phyloP scores from a whole-genome alignment of 306 rosid genomes.

The Lathyrus aphaca region DNA sequence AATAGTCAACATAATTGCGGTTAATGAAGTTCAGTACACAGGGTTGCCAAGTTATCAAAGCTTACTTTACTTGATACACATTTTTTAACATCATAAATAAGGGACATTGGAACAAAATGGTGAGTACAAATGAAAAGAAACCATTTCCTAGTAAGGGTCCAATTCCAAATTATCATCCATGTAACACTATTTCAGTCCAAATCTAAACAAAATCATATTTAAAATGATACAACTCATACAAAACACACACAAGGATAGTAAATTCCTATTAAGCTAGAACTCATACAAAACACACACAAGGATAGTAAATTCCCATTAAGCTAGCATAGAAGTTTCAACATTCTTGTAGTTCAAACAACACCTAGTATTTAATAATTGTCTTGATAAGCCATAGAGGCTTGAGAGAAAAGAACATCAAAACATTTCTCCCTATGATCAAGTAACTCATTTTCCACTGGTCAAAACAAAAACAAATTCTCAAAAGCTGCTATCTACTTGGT shows the following conservation, averaged over 20 bases:
- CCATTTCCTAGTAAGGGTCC: too few species aligned
- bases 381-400: not conserved
- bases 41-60: too few species aligned
- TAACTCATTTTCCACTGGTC: slow-evolving; percentile 19
- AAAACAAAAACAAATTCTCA: slow-evolving; percentile 35
- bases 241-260: not conserved
- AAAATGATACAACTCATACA: not conserved
- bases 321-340: not conserved
- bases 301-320: not conserved
- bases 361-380: slow-evolving; percentile 25
- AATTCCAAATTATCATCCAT: not conserved
- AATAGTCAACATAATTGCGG: too few species aligned
- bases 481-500: slow-evolving; percentile 50
- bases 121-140: too few species aligned
- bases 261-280: slow-evolving; percentile 3
- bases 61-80: too few species aligned
- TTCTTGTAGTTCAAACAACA: too few species aligned
- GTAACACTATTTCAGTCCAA: not conserved
- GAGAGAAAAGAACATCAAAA: slow-evolving; percentile 9
- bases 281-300: too few species aligned
- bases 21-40: too few species aligned
- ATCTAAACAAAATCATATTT: not conserved
- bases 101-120: too few species aligned
- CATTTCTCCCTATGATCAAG: not conserved
- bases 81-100: too few species aligned